Evolutionary conservation across 1,284 basidiomycete genomes (phyloP).

Genomic region (Phaffia rhodozyma): DNA sequence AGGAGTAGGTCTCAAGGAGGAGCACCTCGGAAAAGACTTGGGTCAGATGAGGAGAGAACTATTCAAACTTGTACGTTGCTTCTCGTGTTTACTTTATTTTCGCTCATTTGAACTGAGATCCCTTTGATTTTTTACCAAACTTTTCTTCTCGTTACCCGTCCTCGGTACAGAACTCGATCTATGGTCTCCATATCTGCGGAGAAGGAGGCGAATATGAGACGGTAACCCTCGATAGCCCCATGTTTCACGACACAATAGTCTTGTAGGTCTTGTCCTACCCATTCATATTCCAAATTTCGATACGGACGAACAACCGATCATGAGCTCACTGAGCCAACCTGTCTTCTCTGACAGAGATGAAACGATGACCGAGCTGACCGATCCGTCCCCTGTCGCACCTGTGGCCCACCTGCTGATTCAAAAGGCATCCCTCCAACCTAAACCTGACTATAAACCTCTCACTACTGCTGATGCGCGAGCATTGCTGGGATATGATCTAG

Average conservation of each 20-base stretch:
- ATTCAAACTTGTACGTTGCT: constrained; percentile 49
- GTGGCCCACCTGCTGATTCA: constrained; percentile 79
- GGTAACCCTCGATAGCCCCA: constrained; percentile 74
- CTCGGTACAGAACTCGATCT: constrained; percentile 52
- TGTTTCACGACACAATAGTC: constrained; percentile 67
- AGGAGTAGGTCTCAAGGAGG: constrained; percentile 69
- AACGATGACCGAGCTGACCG: constrained; percentile 54
- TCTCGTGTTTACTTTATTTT: background rate
- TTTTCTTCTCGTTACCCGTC: background rate
- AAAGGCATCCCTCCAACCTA: constrained; percentile 48
- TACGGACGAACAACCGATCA: background rate
- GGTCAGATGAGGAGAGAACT: constrained; percentile 63
- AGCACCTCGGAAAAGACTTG: constrained; percentile 70
- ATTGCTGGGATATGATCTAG: constrained; percentile 26
- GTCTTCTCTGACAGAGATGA: constrained; percentile 40
- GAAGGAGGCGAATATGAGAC: constrained; percentile 99
- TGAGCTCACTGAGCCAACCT: background rate
- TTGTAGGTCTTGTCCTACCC: constrained; percentile 44
- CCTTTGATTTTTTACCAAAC: background rate
- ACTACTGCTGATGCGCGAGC: constrained; percentile 24
- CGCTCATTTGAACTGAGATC: background rate
- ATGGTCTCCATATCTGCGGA: constrained; percentile 88
- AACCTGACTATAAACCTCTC: constrained; percentile 29
- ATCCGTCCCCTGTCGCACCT: constrained; percentile 47
- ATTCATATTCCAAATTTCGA: no score